Base-by-base conservation (phyloP, 306 rosid species). In the Abrus precatorius region DNA sequence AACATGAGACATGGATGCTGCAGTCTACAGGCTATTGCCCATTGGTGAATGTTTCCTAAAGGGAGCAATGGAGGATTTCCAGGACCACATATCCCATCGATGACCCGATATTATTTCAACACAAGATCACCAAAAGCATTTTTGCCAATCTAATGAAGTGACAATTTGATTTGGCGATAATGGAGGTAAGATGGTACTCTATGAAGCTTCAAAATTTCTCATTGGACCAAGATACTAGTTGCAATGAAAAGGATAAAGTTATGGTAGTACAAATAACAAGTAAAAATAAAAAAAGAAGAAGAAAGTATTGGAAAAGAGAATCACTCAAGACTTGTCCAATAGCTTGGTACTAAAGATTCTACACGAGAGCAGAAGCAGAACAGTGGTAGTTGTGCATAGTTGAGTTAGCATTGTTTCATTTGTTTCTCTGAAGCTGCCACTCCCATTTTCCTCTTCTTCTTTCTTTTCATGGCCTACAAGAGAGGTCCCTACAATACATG, bases 281-380 rank as follows among this genome's bases (percentile, higher is more conserved):
- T 2, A 7, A 41, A 55, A 7, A 36, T 30, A 59, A 34, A 20
- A 9, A 9, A 75, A 80, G 40, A 36, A 61, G 45, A 71, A 77
- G 40, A 63, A 30, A 80, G 77, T 64, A 73, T 12, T 20, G 62
- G 87, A 84, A 86, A 79, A 83, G 88, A 78, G 86, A 86, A 90
- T 90, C 92, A 63, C 80, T 69, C 70, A 63, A 79, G 81, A 41
- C 59, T 84, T 84, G 90, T 88, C 89, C 55, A 82, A 72, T 86
- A 79, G 86, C 73, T 74, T 71, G 89, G 86, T 84, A 85, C 80
- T 34, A 62, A 85, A 86, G 94, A 83, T 80, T 83, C 68, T 75
- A 72, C 44, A 44, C 56, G n/a, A 55, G 60, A 76, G 87, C 41
- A 50, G 85, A 27, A 84, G 57, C 63, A 87, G 79, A 53, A 66